Evolutionary conservation across 1,284 basidiomycete genomes (phyloP), one percentile per base, ranked within the genome.

Genomic region (Takashimella koratensis): DNA sequence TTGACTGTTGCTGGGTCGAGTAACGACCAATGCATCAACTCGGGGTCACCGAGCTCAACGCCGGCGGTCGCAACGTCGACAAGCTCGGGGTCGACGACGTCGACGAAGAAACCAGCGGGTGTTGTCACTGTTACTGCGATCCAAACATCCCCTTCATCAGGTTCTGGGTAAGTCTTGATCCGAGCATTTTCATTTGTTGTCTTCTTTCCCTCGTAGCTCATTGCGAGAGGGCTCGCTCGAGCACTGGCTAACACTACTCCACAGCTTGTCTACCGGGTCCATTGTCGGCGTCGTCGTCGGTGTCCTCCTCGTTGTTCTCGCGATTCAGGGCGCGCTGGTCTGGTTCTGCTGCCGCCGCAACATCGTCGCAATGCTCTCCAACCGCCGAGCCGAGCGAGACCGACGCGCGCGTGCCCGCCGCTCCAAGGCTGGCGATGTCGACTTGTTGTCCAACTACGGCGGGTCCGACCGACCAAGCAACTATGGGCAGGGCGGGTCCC

Each of bases 301-400:
- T 11, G 68, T 62, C 1, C 53, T 72, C 13, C 51, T 65, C n/a
- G 59, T 49, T 3, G 60, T 71, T 6, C 26, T 68, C 12, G 57
- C 66, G 21, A 40, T 68, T 2, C 70, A 70, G 58, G 59, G 48
- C 4, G 42, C 60, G 3, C 44, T 73, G 12, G 36, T 74, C 27
- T 74, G 64, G 64, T 69, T 70, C 60, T 71, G 70, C 60, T 73
- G 70, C 47, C 59, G 69, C 13, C 53, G 66, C 21, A 66, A 70
- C 45, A 48, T 73, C 25, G 36, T 30, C 6, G 57, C 63, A 1
- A 56, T 67, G 8, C 47, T 67, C 16, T 66, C 64, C 11, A 64
- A 68, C 49, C 64, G 67, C 23, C 42, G 54, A 24, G 54, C 65
- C 46, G 62, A 66, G 64, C 52, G 56, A 11, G 62, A 58, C 2